A percentile compares a stretch with the other conserved stretches of the same genome.
Conservation (phyloP, 768 basidiomycete genomes). For the Tephrocybe sp. region DNA sequence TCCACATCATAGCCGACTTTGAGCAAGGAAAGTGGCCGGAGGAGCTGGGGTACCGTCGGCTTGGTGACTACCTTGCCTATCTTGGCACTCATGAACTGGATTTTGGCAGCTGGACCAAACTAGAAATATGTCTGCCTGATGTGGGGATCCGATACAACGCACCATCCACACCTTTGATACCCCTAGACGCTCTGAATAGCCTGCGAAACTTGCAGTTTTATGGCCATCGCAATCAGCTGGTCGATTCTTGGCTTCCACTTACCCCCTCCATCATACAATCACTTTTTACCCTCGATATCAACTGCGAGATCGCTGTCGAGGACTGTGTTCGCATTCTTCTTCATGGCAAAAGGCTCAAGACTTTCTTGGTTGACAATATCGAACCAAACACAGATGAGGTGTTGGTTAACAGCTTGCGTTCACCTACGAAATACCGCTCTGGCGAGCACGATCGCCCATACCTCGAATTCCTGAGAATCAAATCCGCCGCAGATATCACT, state of each 20-base stretch:
- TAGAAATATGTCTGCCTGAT: constrained; percentile 3
- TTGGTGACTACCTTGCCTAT: constrained; percentile 6
- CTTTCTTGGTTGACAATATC: not conserved
- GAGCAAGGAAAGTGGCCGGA: not conserved
- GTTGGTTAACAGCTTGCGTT: not conserved
- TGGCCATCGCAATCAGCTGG: constrained; percentile 2
- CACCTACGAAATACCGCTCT: not conserved
- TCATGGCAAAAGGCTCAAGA: constrained; percentile 3
- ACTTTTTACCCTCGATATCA: constrained; percentile 1
- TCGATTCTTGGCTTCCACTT: constrained; percentile 3
- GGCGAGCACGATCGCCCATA: constrained; percentile 3
- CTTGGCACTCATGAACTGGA: not conserved
- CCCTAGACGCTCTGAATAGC: constrained; percentile 6
- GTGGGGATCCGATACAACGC: not conserved
- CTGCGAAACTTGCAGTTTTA: not conserved
- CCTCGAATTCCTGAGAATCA: constrained; percentile 1
- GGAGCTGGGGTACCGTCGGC: constrained; percentile 4
- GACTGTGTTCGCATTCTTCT: constrained; percentile 4
- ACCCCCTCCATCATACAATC: constrained; percentile 6
- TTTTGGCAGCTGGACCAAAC: constrained; percentile 3
- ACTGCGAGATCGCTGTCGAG: not conserved
- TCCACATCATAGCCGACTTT: constrained; percentile 4
- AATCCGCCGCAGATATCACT: not conserved
- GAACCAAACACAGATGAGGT: constrained; percentile 1
- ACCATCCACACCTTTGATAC: not conserved